Conservation (phyloP, 2,329 filamentous ascomycete genomes). For the Sclerotinia nivalis region DNA sequence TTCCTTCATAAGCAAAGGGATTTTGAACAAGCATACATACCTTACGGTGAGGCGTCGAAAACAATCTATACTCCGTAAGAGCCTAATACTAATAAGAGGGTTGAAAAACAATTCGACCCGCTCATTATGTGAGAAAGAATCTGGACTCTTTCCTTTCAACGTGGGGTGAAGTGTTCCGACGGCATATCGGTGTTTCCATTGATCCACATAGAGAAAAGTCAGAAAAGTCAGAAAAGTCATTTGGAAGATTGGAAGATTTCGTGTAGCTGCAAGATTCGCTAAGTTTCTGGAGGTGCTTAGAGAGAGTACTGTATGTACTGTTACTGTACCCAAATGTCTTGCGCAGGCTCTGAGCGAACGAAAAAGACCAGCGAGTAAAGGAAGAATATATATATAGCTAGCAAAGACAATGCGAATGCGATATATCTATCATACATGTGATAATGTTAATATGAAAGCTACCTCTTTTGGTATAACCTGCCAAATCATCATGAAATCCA, state of each 20-base stretch:
- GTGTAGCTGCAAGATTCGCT: background rate
- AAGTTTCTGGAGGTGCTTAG: background rate
- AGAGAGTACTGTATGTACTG: background rate
- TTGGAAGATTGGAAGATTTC: background rate
- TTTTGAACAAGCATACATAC: conserved; percentile 5
- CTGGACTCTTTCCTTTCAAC: background rate
- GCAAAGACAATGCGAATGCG: background rate
- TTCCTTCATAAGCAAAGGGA: background rate
- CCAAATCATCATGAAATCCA: background rate
- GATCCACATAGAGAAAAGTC: background rate
- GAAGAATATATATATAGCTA: background rate
- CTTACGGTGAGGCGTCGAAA: background rate
- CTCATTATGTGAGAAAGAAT: conserved; percentile 2
- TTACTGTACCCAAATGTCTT: conserved; percentile 2
- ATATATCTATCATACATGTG: background rate
- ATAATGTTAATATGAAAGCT: background rate
- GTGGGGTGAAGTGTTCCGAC: background rate
- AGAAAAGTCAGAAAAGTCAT: background rate
- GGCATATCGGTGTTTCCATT: background rate
- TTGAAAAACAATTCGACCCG: background rate
- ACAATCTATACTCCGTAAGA: background rate
- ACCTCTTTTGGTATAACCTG: background rate
- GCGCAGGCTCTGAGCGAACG: conserved; percentile 6
- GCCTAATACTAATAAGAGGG: background rate
- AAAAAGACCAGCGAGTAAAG: background rate